These are phyloP conservation scores for Picochlorum sp. DNA, from an alignment of 139 green algal genomes.

Conservation along the genomic window DNA sequence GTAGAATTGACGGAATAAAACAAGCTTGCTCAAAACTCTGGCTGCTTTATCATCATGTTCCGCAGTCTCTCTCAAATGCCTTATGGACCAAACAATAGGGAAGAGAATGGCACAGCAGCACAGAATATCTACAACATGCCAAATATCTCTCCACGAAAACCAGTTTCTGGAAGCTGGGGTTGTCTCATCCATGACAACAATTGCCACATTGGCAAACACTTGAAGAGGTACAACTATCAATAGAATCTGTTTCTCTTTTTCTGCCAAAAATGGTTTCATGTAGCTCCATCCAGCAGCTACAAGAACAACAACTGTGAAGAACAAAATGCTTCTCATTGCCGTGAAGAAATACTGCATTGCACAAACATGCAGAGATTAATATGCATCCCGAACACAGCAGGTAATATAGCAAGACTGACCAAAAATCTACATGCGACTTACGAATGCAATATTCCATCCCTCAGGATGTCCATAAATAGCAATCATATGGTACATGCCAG, in stretches of 20 bases:
- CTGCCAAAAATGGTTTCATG: slow-evolving; percentile 87
- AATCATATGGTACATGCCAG: slow-evolving; percentile 55
- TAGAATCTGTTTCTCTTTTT: slow-evolving; percentile 78
- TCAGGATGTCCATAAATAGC: slow-evolving; percentile 58
- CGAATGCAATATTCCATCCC: slow-evolving; percentile 96
- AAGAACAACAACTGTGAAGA: slow-evolving; percentile 88
- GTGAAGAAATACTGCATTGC: slow-evolving; percentile 92
- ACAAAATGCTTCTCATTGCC: slow-evolving; percentile 77
- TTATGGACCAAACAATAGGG: slow-evolving; percentile 97
- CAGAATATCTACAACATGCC: slow-evolving; percentile 94
- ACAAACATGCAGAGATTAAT: too few species aligned
- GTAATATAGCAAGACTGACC: not conserved
- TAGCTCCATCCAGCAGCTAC: slow-evolving; percentile 80
- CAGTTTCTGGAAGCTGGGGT: slow-evolving; percentile 60
- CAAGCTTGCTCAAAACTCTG: slow-evolving; percentile 65
- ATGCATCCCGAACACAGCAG: not conserved
- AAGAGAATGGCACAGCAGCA: slow-evolving; percentile 98
- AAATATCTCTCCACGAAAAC: slow-evolving; percentile 90
- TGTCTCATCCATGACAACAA: slow-evolving; percentile 81
- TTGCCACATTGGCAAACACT: slow-evolving; percentile 87
- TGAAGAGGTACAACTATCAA: slow-evolving; percentile 93
- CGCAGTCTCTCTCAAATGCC: slow-evolving; percentile 66
- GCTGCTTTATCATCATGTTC: slow-evolving; percentile 63
- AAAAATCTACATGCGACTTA: too few species aligned
- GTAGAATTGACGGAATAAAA: slow-evolving; percentile 94